Percentiles rank a stretch among this genome's conserved stretches.
Evolutionary conservation across 169 alveolate species (phyloP).

Genomic region (Plasmodium gonderi): DNA sequence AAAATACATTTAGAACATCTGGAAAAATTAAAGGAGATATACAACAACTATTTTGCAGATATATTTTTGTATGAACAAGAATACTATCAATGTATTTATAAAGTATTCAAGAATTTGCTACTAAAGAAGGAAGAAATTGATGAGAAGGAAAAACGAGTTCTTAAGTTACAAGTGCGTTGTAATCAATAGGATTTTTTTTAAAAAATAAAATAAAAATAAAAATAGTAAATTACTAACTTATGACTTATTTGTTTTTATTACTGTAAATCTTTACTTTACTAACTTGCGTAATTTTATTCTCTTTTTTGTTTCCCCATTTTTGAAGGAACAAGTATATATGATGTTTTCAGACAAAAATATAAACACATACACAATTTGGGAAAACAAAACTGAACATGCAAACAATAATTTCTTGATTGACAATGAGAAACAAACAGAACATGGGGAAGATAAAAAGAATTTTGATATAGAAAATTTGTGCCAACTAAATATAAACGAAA

Average conservation of each 20-base stretch:
- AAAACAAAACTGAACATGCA: background rate
- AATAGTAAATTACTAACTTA: background rate
- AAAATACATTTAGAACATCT: slow-evolving; percentile 20
- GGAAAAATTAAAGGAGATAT: slow-evolving; percentile 39
- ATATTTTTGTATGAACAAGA: slow-evolving; percentile 69
- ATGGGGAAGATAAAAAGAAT: background rate
- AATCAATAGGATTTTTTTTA: background rate
- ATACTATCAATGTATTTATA: slow-evolving; percentile 71
- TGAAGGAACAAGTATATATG: slow-evolving; percentile 47
- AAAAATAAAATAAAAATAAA: background rate
- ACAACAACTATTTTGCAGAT: slow-evolving; percentile 69
- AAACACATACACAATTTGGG: background rate
- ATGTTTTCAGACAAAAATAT: slow-evolving; percentile 47
- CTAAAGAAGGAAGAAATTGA: slow-evolving; percentile 61
- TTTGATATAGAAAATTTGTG: slow-evolving; percentile 13
- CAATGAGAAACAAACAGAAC: background rate
- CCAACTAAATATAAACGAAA: slow-evolving; percentile 13
- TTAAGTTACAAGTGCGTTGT: slow-evolving; percentile 33
- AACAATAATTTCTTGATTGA: background rate
- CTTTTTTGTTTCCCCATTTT: background rate
- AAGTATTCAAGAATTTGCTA: slow-evolving; percentile 51
- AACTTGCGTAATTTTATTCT: background rate
- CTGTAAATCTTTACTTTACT: background rate
- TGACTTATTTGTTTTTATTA: background rate
- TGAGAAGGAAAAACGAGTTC: slow-evolving; percentile 46